These are phyloP conservation scores for Aciculosporium take DNA, from an alignment of 2,329 filamentous ascomycete genomes.

Conservation along the genomic window DNA sequence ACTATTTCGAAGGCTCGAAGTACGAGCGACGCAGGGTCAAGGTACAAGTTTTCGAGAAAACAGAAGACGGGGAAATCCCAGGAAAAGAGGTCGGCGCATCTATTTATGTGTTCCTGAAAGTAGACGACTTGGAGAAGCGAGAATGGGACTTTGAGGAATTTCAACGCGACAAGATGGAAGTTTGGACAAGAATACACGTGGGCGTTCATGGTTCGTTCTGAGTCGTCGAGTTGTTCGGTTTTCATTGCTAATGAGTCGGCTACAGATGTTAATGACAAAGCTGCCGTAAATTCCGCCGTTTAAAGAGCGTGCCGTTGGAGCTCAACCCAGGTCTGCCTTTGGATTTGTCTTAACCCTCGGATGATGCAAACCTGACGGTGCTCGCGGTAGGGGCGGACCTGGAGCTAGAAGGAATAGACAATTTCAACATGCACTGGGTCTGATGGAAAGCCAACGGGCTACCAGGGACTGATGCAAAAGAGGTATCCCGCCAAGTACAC, in stretches of 20 bases:
- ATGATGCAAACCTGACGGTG: not conserved
- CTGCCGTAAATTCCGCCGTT: not conserved
- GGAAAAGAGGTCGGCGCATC: constrained; percentile 37
- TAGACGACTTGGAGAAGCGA: constrained; percentile 43
- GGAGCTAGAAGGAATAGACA: not conserved
- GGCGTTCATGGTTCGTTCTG: constrained; percentile 26
- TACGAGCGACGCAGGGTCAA: constrained; percentile 45
- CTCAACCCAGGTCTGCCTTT: not conserved
- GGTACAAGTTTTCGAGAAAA: constrained; percentile 36
- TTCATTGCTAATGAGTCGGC: not conserved
- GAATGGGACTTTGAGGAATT: constrained; percentile 91
- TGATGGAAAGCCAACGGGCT: not conserved
- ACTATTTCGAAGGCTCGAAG: constrained; percentile 67
- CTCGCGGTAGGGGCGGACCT: not conserved
- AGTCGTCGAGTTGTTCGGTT: not conserved
- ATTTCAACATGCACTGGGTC: not conserved
- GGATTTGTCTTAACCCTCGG: not conserved
- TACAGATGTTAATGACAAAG: constrained; percentile 12
- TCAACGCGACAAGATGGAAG: constrained; percentile 52
- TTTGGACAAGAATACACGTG: constrained; percentile 37
- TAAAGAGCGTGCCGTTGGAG: not conserved
- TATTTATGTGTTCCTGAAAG: constrained; percentile 50
- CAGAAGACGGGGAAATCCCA: constrained; percentile 23
- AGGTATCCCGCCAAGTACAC: not conserved
- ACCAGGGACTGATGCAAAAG: not conserved